Evolutionary conservation across 2,329 filamentous ascomycete species (phyloP).

Genomic region (Metarhizium robertsii): DNA sequence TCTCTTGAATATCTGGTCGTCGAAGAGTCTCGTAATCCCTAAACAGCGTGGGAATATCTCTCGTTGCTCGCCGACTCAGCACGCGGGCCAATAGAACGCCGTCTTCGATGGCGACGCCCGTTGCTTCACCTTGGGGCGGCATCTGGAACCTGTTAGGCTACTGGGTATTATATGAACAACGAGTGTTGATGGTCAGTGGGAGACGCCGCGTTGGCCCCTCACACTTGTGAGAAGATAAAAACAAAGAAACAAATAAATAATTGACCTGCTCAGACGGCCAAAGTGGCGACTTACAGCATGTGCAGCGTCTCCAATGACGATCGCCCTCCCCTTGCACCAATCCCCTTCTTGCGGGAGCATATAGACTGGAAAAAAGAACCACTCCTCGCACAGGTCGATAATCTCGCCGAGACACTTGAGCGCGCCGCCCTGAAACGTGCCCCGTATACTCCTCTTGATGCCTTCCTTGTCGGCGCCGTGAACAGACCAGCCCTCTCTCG

Average conservation of each 20-base stretch:
- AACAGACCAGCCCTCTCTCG: conserved; percentile 14
- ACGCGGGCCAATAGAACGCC: conserved; percentile 34
- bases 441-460: conserved; percentile 10
- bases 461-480: conserved; percentile 12
- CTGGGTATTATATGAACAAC: too few relatives aligned
- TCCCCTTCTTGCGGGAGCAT: conserved; percentile 21
- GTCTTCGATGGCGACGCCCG: conserved; percentile 43
- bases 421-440: conserved; percentile 8
- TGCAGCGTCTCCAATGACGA: conserved; percentile 48
- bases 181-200: too few relatives aligned
- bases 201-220: background rate
- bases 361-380: conserved; percentile 26
- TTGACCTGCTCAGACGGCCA: background rate
- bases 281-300: conserved; percentile 30
- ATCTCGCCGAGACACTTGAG: conserved; percentile 11
- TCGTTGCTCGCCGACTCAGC: conserved; percentile 9
- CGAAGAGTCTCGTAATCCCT: conserved; percentile 36
- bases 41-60: conserved; percentile 32
- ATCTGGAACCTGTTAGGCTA: conserved; percentile 18
- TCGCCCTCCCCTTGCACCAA: conserved; percentile 27
- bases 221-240: background rate
- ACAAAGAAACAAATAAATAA: too few relatives aligned
- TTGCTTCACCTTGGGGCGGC: conserved; percentile 40
- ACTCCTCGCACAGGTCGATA: conserved; percentile 14
- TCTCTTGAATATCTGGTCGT: conserved; percentile 30